Conservation (phyloP, 352 stramenopile species). For the Blastocystis hominis region DNA sequence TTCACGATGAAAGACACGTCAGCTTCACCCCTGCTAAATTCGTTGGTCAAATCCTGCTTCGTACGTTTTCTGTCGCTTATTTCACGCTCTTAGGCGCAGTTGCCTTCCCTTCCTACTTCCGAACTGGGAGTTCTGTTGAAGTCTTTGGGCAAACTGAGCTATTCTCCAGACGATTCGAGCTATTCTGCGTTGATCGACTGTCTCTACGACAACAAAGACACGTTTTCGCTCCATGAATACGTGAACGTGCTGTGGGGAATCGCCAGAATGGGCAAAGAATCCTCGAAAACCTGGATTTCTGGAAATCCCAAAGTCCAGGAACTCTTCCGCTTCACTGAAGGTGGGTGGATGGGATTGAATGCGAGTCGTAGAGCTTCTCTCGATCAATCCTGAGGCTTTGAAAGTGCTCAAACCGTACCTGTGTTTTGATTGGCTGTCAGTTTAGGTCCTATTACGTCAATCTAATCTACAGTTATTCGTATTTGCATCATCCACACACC, state of each 20-base stretch:
- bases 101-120: neutral
- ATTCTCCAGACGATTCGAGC: neutral
- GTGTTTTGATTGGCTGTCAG: neutral
- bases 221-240: neutral
- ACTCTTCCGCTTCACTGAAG: neutral
- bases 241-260: constrained; percentile 17
- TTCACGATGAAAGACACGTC: neutral
- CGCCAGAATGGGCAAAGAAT: neutral
- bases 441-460: constrained; percentile 9
- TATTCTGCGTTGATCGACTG: neutral
- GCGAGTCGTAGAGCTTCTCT: neutral
- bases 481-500: neutral
- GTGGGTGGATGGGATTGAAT: neutral
- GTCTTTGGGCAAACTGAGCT: constrained; percentile 1
- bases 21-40: neutral
- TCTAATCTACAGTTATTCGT: constrained; percentile 26
- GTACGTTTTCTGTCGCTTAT: neutral
- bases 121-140: neutral
- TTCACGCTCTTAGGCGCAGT: neutral
- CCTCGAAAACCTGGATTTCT: neutral
- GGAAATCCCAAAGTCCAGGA: neutral
- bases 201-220: neutral
- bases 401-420: neutral
- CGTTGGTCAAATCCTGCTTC: neutral
- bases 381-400: neutral